A percentile compares a stretch with the other conserved stretches of the same genome.
These are phyloP conservation scores for Cryptococcus hybrid DNA, from an alignment of 1,284 basidiomycete species.

Conservation along the genomic window DNA sequence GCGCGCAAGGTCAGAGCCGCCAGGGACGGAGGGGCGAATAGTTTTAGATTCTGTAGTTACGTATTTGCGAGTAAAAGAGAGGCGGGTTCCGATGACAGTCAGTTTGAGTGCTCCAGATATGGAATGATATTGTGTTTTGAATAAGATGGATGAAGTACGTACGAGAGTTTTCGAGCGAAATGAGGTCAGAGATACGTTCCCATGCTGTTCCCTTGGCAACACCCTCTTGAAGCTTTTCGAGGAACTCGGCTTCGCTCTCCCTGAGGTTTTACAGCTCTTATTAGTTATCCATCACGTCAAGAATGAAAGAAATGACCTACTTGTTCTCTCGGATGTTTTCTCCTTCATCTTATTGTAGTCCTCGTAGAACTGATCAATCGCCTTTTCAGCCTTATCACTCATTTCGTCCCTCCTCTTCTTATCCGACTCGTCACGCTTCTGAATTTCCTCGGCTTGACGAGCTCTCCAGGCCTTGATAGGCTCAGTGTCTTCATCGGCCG, in stretches of 20 bases:
- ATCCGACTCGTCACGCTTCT: slow-evolving; percentile 72
- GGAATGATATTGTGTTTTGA: neutral
- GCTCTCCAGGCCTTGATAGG: slow-evolving; percentile 88
- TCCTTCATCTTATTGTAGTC: slow-evolving; percentile 91
- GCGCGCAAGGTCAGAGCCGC: slow-evolving; percentile 81
- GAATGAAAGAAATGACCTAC: slow-evolving; percentile 55
- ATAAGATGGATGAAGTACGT: slow-evolving; percentile 30
- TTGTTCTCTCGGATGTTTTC: slow-evolving; percentile 94
- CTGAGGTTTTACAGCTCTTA: slow-evolving; percentile 51
- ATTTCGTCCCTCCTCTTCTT: slow-evolving; percentile 80
- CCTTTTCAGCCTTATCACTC: slow-evolving; percentile 81
- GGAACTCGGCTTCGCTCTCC: slow-evolving; percentile 82
- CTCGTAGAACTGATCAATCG: slow-evolving; percentile 96
- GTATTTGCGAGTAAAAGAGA: slow-evolving; percentile 13
- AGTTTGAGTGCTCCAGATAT: neutral
- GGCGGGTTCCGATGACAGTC: neutral
- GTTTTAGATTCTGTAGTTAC: slow-evolving; percentile 72
- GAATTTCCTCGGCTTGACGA: slow-evolving; percentile 82
- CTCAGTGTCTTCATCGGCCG: slow-evolving; percentile 76
- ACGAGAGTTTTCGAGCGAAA: slow-evolving; percentile 89
- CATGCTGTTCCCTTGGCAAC: slow-evolving; percentile 92
- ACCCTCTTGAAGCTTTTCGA: slow-evolving; percentile 68
- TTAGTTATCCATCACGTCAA: neutral
- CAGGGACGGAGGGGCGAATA: slow-evolving; percentile 78
- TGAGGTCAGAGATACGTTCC: slow-evolving; percentile 83